Base-by-base conservation (phyloP, 345 rosid genomes). In the Triadica sebifera region DNA sequence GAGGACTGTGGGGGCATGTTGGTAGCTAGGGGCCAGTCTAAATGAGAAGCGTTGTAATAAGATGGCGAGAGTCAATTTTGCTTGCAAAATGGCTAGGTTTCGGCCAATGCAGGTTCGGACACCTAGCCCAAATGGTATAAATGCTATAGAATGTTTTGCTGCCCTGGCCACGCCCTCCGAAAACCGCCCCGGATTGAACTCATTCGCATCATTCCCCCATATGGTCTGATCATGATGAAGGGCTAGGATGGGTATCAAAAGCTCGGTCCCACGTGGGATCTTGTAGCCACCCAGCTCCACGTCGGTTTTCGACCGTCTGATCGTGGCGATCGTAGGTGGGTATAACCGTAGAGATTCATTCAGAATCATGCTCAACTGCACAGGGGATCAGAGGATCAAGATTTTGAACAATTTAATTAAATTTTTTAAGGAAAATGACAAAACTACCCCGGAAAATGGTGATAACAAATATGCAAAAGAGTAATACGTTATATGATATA, bases 51-150 rank as follows among this genome's bases (percentile, higher is more conserved):
- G 75, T 22, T 67, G 86, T 17, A 86, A 78, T 25, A 84, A 73
- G 50, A 78, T 71, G 1, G 85, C 79, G 0, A 86, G 20, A 0
- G 87, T 80, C 65, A 86, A 25, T 78, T 91, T 91, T 29, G 90
- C 89, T 69, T 87, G 93, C 53, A 87, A 49, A 60, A 89, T 38
- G 45, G 93, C 87, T 16, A 91, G 85, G 68, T 84, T 91, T 80
- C 86, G 90, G 39, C 93, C 93, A 0, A 91, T 83, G 79, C 96
- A 91, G 24, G 85, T 85, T 46, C 92, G 87, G 85, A 67, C 93
- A 79, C 86, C 89, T 70, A 24, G 83, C 55, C 93, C 89, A 62
- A 89, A 87, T 12, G 96, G 93, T 12, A 87, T 83, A 56, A 85
- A 89, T 1, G 84, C 86, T 19, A 76, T 78, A 16, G 82, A 90